These are phyloP conservation scores for Ulota crispa DNA, from an alignment of 225 moss, liverwort and hornwort species.

Conservation along the genomic window DNA sequence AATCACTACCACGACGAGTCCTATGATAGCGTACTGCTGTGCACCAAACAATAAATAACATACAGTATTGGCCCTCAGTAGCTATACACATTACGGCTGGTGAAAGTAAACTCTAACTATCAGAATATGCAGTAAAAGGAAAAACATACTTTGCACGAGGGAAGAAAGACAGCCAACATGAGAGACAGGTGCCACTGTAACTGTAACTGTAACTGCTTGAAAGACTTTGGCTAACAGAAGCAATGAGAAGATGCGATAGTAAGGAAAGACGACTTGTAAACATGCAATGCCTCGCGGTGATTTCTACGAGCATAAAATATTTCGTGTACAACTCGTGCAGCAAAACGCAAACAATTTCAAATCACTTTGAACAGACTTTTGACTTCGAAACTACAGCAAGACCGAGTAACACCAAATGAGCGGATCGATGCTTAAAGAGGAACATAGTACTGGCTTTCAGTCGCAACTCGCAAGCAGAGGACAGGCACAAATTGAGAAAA, in stretches of 20 bases:
- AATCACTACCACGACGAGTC: neutral
- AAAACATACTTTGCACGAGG: neutral
- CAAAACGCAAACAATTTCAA: neutral
- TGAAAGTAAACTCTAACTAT: neutral
- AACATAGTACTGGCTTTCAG: neutral
- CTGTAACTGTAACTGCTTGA: neutral
- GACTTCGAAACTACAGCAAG: slow-evolving; percentile 20
- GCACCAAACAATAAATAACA: neutral
- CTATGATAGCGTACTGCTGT: neutral
- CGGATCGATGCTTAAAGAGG: neutral
- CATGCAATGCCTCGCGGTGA: neutral
- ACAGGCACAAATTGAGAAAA: neutral
- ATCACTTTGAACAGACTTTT: neutral
- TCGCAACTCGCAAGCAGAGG: neutral
- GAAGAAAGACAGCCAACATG: neutral
- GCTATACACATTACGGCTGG: neutral
- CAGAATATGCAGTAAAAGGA: neutral
- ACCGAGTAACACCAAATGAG: neutral
- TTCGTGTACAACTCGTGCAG: neutral
- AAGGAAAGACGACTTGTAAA: neutral
- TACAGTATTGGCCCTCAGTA: neutral
- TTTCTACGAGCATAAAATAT: neutral
- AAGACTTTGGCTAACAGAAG: neutral
- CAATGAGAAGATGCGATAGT: neutral
- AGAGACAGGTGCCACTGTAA: neutral